phyloP scores from a whole-genome alignment of 257 asterid species.

The Nicotiana sylvestris region DNA sequence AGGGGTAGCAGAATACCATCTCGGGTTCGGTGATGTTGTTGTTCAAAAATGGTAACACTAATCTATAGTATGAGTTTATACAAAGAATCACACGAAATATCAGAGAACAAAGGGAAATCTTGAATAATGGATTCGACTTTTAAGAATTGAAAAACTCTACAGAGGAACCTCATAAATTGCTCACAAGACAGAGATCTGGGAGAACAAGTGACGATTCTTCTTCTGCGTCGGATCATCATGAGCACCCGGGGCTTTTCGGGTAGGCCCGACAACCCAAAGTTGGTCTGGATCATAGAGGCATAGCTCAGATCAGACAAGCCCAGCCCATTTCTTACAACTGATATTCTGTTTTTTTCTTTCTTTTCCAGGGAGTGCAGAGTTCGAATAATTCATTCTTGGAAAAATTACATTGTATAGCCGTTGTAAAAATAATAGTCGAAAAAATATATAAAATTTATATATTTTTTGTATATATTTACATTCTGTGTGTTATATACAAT shows the following conservation, averaged over 20 bases:
- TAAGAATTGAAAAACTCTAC: neutral
- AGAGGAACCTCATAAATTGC: too few species aligned
- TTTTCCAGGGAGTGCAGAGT: too few species aligned
- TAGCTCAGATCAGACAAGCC: neutral
- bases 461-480: too few species aligned
- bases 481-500: too few species aligned
- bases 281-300: neutral
- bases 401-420: too few species aligned
- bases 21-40: neutral
- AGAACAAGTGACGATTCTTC: neutral
- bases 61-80: neutral
- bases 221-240: too few species aligned
- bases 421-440: too few species aligned
- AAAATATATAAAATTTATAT: too few species aligned
- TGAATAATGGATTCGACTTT: neutral
- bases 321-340: neutral
- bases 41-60: neutral
- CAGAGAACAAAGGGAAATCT: neutral
- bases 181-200: neutral
- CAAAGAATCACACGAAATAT: neutral
- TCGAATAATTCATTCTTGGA: too few species aligned
- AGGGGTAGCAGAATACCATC: constrained; percentile 62
- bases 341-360: too few species aligned
- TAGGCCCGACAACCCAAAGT: neutral
- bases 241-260: neutral